These are phyloP conservation scores for Phoenix dactylifera DNA, from an alignment of 176 grass and related monocot genomes.

Conservation along the genomic window DNA sequence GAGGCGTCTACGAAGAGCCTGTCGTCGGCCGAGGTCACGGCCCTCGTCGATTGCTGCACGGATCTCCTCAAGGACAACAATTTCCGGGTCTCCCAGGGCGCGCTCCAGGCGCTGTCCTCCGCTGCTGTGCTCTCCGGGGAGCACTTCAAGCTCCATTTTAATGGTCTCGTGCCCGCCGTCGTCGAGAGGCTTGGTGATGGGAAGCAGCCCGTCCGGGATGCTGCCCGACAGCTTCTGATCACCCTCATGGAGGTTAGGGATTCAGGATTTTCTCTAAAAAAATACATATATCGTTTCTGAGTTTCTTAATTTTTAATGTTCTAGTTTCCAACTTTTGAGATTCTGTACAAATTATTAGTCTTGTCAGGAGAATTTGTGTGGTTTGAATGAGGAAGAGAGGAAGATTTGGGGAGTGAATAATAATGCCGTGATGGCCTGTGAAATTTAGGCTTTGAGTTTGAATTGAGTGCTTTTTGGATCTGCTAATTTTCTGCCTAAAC, in stretches of 20 bases:
- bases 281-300: no score
- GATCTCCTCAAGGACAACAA: constrained; percentile 65
- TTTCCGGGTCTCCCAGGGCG: constrained; percentile 75
- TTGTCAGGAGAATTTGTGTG: no score
- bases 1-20: constrained; percentile 48
- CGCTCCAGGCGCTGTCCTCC: constrained; percentile 64
- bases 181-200: constrained; percentile 77
- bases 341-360: no score
- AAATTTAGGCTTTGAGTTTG: no score
- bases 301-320: no score
- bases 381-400: no score
- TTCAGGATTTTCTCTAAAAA: neutral
- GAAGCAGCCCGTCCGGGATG: constrained; percentile 80
- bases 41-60: constrained; percentile 58
- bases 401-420: no score
- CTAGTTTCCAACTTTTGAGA: no score
- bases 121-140: constrained; percentile 77
- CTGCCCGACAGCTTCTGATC: constrained; percentile 53
- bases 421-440: no score
- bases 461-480: no score
- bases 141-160: constrained; percentile 81
- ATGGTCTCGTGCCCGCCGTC: constrained; percentile 51
- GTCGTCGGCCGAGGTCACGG: constrained; percentile 38
- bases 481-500: no score
- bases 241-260: constrained; percentile 78